These are phyloP conservation scores for Podospora pseudoanserina DNA, from an alignment of 495 filamentous ascomycete genomes.

Conservation along the genomic window DNA sequence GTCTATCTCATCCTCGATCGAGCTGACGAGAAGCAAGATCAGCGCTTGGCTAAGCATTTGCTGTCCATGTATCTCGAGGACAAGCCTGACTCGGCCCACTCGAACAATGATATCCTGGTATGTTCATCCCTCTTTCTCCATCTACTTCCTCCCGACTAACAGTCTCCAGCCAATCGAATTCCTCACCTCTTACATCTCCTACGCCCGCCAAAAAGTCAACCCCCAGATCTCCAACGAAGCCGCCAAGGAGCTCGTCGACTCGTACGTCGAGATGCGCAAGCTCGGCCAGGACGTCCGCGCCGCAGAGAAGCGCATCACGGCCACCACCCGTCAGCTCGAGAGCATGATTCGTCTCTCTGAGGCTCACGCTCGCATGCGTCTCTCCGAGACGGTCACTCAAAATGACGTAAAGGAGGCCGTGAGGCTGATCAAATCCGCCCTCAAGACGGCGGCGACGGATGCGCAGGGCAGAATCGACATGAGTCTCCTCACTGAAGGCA, in stretches of 20 bases:
- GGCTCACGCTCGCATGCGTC: constrained; percentile 96
- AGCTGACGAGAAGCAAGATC: constrained; percentile 82
- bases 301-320: constrained; percentile 91
- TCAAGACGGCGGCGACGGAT: constrained; percentile 96
- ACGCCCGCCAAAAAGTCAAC: constrained; percentile 83
- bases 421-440: constrained; percentile 84
- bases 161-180: constrained; percentile 75
- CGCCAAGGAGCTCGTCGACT: constrained; percentile 70
- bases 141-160: constrained; percentile 21
- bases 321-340: constrained; percentile 92
- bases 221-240: constrained; percentile 75
- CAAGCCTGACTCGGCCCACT: constrained; percentile 76
- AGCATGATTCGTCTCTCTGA: constrained; percentile 95
- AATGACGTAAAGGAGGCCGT: constrained; percentile 89
- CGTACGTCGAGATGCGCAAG: constrained; percentile 95
- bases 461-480: constrained; percentile 94
- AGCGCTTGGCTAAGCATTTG: constrained; percentile 84
- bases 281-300: constrained; percentile 92
- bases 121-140: constrained; percentile 29
- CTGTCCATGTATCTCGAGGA: constrained; percentile 98
- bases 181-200: constrained; percentile 95
- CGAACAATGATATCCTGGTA: constrained; percentile 68
- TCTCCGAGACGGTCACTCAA: constrained; percentile 68
- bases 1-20: constrained; percentile 95
- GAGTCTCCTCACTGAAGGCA: constrained; percentile 89